Conservation (phyloP, 1,284 basidiomycete genomes). For the Heterobasidion irregulare region DNA sequence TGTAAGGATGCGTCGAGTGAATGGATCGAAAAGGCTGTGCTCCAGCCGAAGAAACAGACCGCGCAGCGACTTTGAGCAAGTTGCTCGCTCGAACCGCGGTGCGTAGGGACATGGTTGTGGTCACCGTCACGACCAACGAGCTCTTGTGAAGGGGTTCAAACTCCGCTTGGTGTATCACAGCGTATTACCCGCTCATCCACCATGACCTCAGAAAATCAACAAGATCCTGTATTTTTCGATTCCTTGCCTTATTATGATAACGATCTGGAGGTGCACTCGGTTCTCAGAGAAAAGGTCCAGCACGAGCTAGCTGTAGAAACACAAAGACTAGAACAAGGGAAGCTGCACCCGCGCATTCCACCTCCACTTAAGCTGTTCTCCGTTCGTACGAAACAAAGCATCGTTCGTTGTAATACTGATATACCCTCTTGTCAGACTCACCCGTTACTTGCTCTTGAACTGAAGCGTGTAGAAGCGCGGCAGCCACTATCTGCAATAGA, state of each 20-base stretch:
- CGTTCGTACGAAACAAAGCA: conserved; percentile 36
- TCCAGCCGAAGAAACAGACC: conserved; percentile 17
- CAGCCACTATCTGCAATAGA: conserved; percentile 73
- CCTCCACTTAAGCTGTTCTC: conserved; percentile 60
- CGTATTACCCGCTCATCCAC: neutral
- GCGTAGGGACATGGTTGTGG: conserved; percentile 40
- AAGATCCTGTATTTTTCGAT: conserved; percentile 42
- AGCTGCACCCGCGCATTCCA: conserved; percentile 66
- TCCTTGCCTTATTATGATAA: conserved; percentile 94
- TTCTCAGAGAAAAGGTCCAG: conserved; percentile 66
- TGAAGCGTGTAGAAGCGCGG: conserved; percentile 65
- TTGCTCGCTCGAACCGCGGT: conserved; percentile 33
- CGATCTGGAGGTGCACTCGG: conserved; percentile 74
- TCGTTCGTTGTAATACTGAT: conserved; percentile 16
- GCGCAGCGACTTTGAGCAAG: conserved; percentile 23
- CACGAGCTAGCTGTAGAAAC: conserved; percentile 63
- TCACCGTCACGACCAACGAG: neutral
- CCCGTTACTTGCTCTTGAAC: conserved; percentile 60
- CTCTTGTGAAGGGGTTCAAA: conserved; percentile 10
- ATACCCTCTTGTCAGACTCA: conserved; percentile 37
- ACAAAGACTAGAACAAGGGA: conserved; percentile 35
- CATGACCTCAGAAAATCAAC: conserved; percentile 5
- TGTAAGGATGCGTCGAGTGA: conserved; percentile 20
- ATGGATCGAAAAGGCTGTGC: conserved; percentile 33
- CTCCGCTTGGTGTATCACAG: conserved; percentile 12